Base-by-base conservation (phyloP, 2,329 filamentous ascomycete species). In the Amylocarpus encephaloides region DNA sequence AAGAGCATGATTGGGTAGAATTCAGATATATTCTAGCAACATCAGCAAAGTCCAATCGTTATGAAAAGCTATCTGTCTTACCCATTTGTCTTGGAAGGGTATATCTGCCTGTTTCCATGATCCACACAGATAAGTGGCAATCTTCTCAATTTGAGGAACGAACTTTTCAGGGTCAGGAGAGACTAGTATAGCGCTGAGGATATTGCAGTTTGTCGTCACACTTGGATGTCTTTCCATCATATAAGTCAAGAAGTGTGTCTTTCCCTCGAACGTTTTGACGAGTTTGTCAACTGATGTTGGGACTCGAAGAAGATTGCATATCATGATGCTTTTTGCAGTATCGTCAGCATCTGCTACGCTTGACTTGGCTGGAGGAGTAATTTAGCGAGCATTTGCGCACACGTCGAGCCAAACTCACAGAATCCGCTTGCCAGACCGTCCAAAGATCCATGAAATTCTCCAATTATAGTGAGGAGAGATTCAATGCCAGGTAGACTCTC, bases 251-350 rank as follows among this genome's bases (percentile, higher is more conserved):
- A 34, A 34, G 32, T 34, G 32, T 9, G 32, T 34, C 13, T 34
- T 13, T 9, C 9, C 32, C 32, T 34, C 32, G 13, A 34, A 34
- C 9, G 9, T 9, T 34, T 9, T 34, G 9, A 34, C 13, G 9
- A 34, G 9, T 34, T 34, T 9, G 9, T 9, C 9, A 34, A 13
- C 9, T 34, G 32, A 34, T 34, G 13, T 13, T 34, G 32, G 32
- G 9, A 9, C 9, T 9, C 32, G 9, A 9, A 34, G 9, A 19
- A 44, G 40, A 6, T n/a, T 15, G 5, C 43, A 33, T 6, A 32
- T 43, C 6, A 33, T 16, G 26, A 49, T 35, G 12, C 15, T 18
- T 43, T 49, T 49, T 6, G 47, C 38, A 10, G 32, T 49, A 35
- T 49, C 47, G 29, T 44, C 40, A 13, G 13, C 13, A 34, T 34